These are phyloP conservation scores for Fusarium humuli DNA, from an alignment of 2,329 filamentous ascomycete genomes.

Conservation along the genomic window DNA sequence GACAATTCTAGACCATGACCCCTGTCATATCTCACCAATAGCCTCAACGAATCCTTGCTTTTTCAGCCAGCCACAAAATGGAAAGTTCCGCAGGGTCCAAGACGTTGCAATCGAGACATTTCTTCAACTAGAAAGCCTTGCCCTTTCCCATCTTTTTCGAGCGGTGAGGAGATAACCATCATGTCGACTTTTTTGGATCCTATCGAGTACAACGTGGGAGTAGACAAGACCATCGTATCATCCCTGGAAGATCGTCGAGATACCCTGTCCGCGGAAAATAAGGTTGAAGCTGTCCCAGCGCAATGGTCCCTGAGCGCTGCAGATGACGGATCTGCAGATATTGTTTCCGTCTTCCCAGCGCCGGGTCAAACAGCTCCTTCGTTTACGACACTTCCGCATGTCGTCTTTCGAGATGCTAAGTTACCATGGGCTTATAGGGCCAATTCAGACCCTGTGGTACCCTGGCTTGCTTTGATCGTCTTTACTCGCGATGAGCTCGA, in stretches of 20 bases:
- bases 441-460: background rate
- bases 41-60: background rate
- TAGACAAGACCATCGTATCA: background rate
- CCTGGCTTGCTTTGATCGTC: background rate
- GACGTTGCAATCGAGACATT: background rate
- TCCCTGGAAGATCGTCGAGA: background rate
- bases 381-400: background rate
- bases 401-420: accelerated
- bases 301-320: background rate
- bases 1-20: background rate
- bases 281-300: background rate
- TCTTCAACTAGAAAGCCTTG: background rate
- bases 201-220: background rate
- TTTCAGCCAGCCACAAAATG: background rate
- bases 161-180: background rate
- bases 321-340: background rate
- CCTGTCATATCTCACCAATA: background rate
- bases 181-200: background rate
- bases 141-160: accelerated
- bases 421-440: background rate
- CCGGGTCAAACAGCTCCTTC: background rate
- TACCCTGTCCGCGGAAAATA: background rate
- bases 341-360: background rate
- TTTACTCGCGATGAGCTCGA: background rate
- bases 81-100: background rate